phyloP scores from a whole-genome alignment of 768 basidiomycete genomes.

The Clavulina sp. region DNA sequence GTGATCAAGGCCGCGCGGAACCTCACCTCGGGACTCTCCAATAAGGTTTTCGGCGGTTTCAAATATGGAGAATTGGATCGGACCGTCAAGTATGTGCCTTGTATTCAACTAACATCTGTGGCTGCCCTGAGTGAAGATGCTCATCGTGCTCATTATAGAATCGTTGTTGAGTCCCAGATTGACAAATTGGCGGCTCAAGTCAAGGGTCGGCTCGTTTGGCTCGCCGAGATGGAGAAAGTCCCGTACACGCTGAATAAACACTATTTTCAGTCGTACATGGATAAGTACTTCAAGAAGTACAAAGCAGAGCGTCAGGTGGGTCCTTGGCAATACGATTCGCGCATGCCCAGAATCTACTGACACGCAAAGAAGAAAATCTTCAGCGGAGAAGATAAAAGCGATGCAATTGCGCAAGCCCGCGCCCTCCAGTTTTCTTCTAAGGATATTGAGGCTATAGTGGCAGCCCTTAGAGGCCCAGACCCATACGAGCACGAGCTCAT shows the following conservation, averaged over 20 bases:
- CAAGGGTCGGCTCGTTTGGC: slow-evolving; percentile 17
- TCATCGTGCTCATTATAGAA: no score
- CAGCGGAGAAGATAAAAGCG: no score
- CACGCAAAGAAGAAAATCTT: no score
- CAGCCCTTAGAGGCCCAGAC: slow-evolving; percentile 19
- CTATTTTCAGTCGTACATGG: slow-evolving; percentile 20
- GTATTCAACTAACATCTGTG: no score
- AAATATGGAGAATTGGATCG: slow-evolving; percentile 6
- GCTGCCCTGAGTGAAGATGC: no score
- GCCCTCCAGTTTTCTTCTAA: background rate
- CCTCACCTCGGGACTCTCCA: slow-evolving; percentile 17
- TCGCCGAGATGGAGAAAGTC: slow-evolving; percentile 23
- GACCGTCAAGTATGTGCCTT: slow-evolving; percentile 5
- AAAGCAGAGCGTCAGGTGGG: slow-evolving; percentile 21
- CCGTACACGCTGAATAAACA: slow-evolving; percentile 28
- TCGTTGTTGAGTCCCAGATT: slow-evolving; percentile 17
- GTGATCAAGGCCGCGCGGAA: slow-evolving; percentile 11
- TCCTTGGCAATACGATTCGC: no score
- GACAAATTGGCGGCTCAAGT: slow-evolving; percentile 17
- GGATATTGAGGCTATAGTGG: slow-evolving; percentile 6
- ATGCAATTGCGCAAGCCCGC: no score
- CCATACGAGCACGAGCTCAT: slow-evolving; percentile 28
- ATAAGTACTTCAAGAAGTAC: slow-evolving; percentile 24
- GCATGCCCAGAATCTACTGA: no score
- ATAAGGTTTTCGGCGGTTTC: slow-evolving; percentile 27